A percentile compares a stretch with the other conserved stretches of the same genome.
These are phyloP conservation scores for Rhododendron henanense DNA, from an alignment of 148 eudicot species.

Conservation along the genomic window DNA sequence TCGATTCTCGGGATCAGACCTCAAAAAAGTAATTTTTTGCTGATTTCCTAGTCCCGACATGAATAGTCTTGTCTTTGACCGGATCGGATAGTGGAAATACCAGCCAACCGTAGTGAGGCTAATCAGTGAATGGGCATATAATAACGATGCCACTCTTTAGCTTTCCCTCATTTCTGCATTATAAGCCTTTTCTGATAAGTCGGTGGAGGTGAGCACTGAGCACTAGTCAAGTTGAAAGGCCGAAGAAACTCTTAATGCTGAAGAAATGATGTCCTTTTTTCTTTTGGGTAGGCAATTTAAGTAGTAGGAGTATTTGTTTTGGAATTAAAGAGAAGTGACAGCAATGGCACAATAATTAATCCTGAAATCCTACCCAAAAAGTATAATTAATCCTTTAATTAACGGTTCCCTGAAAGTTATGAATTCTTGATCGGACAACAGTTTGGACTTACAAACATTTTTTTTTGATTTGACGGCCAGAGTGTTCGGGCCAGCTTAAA, in stretches of 20 bases:
- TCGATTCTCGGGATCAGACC: not conserved
- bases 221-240: not conserved
- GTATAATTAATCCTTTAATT: not conserved
- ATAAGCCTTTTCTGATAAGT: not conserved
- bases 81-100: not conserved
- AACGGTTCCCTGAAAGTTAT: not conserved
- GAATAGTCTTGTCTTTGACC: no score
- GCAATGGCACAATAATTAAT: not conserved
- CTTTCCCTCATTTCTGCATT: not conserved
- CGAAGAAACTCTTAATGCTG: not conserved
- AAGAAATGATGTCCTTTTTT: not conserved
- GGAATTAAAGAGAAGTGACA: not conserved
- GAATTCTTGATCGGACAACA: not conserved
- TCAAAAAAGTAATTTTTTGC: no score
- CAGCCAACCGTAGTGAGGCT: not conserved
- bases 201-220: slow-evolving; percentile 1
- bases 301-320: not conserved
- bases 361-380: not conserved
- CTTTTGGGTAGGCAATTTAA: not conserved
- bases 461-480: not conserved
- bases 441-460: not conserved
- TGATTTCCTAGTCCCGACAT: not conserved
- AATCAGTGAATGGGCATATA: slow-evolving; percentile 2
- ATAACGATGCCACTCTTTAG: not conserved
- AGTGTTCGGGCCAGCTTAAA: no score